Conservation (phyloP, 306 rosid species). For the Chamaecrista fasciculata region DNA sequence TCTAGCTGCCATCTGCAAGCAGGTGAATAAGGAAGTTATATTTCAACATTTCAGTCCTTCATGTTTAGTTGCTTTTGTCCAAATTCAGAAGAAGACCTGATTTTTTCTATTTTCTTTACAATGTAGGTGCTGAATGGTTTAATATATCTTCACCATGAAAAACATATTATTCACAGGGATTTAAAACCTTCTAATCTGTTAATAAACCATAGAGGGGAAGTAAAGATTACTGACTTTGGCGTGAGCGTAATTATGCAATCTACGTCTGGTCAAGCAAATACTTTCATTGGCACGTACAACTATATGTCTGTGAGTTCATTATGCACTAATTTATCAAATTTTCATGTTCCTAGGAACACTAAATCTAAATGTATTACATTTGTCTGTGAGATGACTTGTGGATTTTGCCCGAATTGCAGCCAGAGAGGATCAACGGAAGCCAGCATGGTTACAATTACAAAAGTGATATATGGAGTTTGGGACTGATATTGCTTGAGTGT, state of each 20-base stretch:
- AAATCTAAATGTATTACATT: neutral
- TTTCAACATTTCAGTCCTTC: slow-evolving; percentile 5
- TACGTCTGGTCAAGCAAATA: slow-evolving; percentile 87
- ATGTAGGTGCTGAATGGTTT: slow-evolving; percentile 83
- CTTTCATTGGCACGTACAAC: slow-evolving; percentile 81
- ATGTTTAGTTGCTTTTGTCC: neutral
- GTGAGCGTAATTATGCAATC: slow-evolving; percentile 79
- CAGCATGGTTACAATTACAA: slow-evolving; percentile 53
- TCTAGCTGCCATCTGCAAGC: slow-evolving; percentile 83
- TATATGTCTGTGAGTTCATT: slow-evolving; percentile 93
- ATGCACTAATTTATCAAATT: slow-evolving; percentile 1
- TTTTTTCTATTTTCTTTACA: slow-evolving; percentile 15
- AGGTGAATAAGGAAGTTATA: slow-evolving; percentile 45
- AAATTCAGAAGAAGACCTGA: neutral
- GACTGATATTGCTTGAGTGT: slow-evolving; percentile 78
- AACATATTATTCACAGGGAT: slow-evolving; percentile 90
- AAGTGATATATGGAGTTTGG: slow-evolving; percentile 98
- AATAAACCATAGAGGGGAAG: slow-evolving; percentile 91
- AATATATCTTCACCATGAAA: slow-evolving; percentile 86
- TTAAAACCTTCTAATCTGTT: slow-evolving; percentile 87
- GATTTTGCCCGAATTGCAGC: slow-evolving; percentile 52
- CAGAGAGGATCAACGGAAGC: slow-evolving; percentile 76
- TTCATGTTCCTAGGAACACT: slow-evolving; percentile 6
- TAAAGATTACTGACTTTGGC: slow-evolving; percentile 94
- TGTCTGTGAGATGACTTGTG: neutral